Percentiles rank a stretch among this genome's conserved stretches.
Evolutionary conservation across 2,329 filamentous ascomycete species (phyloP).

Genomic region (Verticillium longisporum): DNA sequence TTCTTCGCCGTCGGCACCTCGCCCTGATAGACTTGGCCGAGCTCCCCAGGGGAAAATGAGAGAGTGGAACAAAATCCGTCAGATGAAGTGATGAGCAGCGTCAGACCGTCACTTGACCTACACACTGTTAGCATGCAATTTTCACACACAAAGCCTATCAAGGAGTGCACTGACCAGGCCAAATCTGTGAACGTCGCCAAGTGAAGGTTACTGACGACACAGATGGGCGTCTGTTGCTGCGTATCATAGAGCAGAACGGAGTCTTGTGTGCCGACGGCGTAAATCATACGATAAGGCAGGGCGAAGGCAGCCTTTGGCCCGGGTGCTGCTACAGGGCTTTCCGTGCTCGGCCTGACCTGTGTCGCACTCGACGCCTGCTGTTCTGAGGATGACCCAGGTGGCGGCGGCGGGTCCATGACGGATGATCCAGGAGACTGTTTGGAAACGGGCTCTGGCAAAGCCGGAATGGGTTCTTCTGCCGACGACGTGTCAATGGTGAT

Average conservation of each 20-base stretch:
- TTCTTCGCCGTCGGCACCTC: constrained; percentile 49
- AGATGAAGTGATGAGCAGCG: constrained; percentile 88
- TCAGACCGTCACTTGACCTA: constrained; percentile 44
- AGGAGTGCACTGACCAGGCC: constrained; percentile 66
- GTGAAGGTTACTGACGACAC: constrained; percentile 93
- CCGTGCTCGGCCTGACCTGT: neutral
- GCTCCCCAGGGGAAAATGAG: constrained; percentile 74
- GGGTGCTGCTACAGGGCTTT: constrained; percentile 14
- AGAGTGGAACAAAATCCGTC: constrained; percentile 95
- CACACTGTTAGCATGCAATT: neutral
- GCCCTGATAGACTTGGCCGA: constrained; percentile 74
- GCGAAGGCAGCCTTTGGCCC: constrained; percentile 69
- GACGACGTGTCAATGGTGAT: constrained; percentile 95
- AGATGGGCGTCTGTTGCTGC: constrained; percentile 88
- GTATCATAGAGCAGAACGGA: constrained; percentile 94
- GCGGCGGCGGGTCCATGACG: constrained; percentile 78
- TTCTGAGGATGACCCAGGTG: constrained; percentile 41
- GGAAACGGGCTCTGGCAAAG: constrained; percentile 75
- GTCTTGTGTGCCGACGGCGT: constrained; percentile 95
- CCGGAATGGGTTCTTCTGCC: constrained; percentile 72
- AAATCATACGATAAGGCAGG: constrained; percentile 87
- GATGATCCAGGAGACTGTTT: constrained; percentile 51
- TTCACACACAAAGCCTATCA: neutral
- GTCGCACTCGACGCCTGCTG: constrained; percentile 41
- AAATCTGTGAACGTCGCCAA: constrained; percentile 96